A percentile compares a stretch with the other conserved stretches of the same genome.
phyloP scores from a whole-genome alignment of 2,329 filamentous ascomycete genomes.

The Ceratocystis alfenasii region DNA sequence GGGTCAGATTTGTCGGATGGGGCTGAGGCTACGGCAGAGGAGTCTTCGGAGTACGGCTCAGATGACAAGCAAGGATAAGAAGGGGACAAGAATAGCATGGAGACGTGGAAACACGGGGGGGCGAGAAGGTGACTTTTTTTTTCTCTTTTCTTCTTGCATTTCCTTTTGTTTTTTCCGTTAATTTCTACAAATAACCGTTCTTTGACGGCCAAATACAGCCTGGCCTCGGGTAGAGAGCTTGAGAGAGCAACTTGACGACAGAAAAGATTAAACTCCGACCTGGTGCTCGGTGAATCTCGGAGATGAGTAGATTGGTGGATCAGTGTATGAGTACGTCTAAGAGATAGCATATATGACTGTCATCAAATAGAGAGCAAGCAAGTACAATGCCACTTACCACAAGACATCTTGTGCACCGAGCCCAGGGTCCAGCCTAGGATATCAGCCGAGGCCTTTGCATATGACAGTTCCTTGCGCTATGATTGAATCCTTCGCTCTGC shows the following conservation, averaged over 20 bases:
- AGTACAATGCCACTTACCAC: not conserved
- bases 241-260: not conserved
- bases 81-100: not conserved
- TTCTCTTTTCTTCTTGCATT: not conserved
- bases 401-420: not conserved
- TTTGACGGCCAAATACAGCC: not conserved
- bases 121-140: not conserved
- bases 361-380: not conserved
- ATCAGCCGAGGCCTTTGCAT: constrained; percentile 17
- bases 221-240: not conserved
- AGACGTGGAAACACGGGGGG: not conserved
- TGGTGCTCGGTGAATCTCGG: constrained; percentile 6
- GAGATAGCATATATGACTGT: not conserved
- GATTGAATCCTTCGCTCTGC: not conserved
- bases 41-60: not conserved
- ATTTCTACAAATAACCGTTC: too few species aligned
- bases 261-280: not conserved
- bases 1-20: not conserved
- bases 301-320: not conserved
- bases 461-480: constrained; percentile 13
- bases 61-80: not conserved
- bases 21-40: not conserved
- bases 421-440: not conserved
- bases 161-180: not conserved
- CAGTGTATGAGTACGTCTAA: too few species aligned